Percentiles rank a stretch among this genome's conserved stretches.
phyloP scores from a whole-genome alignment of 805 yeast species.

The Cyberlindnera nakhonratchasimensis region DNA sequence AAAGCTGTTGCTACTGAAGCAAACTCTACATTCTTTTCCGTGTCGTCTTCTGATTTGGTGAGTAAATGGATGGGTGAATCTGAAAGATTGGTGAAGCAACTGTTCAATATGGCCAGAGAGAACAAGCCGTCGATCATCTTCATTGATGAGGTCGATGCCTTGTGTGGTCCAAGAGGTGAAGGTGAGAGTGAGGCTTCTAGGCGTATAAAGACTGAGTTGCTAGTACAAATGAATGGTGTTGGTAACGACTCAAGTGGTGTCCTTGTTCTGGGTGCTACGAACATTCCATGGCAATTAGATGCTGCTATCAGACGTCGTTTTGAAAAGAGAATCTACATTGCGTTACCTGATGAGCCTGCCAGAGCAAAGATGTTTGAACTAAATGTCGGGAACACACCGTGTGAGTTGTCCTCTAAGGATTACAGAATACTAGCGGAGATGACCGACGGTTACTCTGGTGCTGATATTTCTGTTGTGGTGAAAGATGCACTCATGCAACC shows the following conservation, averaged over 20 bases:
- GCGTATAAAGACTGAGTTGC: slow-evolving; percentile 90
- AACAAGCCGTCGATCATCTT: slow-evolving; percentile 93
- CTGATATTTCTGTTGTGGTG: slow-evolving; percentile 94
- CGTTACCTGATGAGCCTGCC: slow-evolving; percentile 92
- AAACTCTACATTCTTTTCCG: slow-evolving; percentile 93
- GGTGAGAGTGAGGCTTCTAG: slow-evolving; percentile 96
- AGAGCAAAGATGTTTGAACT: slow-evolving; percentile 91
- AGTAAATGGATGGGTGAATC: slow-evolving; percentile 99
- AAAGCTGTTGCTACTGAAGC: slow-evolving; percentile 99
- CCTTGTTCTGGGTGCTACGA: slow-evolving; percentile 93
- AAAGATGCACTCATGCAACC: slow-evolving; percentile 99
- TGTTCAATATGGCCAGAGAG: slow-evolving; percentile 94
- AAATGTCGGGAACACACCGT: slow-evolving; percentile 88
- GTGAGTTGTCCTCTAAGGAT: slow-evolving; percentile 70
- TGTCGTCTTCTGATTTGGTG: slow-evolving; percentile 92
- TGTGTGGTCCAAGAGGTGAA: slow-evolving; percentile 97
- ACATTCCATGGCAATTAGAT: slow-evolving; percentile 98
- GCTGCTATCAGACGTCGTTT: slow-evolving; percentile 96
- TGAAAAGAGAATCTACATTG: slow-evolving; percentile 90
- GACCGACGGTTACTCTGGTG: slow-evolving; percentile 98
- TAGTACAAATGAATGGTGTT: slow-evolving; percentile 99
- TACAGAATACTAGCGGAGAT: slow-evolving; percentile 77
- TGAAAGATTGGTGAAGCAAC: slow-evolving; percentile 91
- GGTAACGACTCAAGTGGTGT: slow-evolving; percentile 94
- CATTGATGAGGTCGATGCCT: slow-evolving; percentile 96